phyloP scores from a whole-genome alignment of 257 asterid genomes.

The Plantago major region DNA sequence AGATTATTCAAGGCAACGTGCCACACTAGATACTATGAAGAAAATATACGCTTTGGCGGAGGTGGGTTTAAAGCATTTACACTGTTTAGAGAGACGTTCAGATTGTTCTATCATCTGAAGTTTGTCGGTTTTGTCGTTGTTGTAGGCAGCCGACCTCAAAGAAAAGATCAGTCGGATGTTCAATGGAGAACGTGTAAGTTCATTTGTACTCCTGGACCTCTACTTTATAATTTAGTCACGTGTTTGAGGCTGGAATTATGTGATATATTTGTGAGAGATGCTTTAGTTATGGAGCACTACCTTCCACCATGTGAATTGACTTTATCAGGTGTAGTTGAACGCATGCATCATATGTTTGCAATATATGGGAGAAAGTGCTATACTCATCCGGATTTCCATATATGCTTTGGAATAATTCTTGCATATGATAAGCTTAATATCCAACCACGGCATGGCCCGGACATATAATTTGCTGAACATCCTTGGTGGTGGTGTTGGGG shows the following conservation, averaged over 20 bases:
- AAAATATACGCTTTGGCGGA: conserved; percentile 70
- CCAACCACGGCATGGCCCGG: not conserved
- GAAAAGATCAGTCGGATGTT: conserved; percentile 83
- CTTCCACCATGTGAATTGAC: conserved; percentile 11
- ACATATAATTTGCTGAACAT: not conserved
- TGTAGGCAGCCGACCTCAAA: conserved; percentile 79
- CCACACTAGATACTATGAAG: conserved; percentile 62
- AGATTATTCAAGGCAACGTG: conserved; percentile 89
- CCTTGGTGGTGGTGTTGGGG: not conserved
- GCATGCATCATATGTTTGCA: not conserved
- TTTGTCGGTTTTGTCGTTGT: conserved; percentile 19
- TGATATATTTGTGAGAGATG: not conserved
- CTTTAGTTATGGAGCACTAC: conserved; percentile 8
- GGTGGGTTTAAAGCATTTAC: conserved; percentile 38
- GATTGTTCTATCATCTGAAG: conserved; percentile 1
- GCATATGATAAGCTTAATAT: not conserved
- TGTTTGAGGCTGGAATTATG: conserved; percentile 13
- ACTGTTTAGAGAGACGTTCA: conserved; percentile 3
- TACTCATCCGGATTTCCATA: not conserved
- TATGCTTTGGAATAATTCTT: conserved; percentile 4
- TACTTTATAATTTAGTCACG: conserved; percentile 8
- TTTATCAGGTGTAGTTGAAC: conserved; percentile 4
- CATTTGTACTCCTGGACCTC: conserved; percentile 9
- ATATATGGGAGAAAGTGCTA: too few relatives aligned
- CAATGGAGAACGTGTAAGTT: conserved; percentile 83